Conservation (phyloP, 306 rosid species). For the Cucurbita argyrosperma region DNA sequence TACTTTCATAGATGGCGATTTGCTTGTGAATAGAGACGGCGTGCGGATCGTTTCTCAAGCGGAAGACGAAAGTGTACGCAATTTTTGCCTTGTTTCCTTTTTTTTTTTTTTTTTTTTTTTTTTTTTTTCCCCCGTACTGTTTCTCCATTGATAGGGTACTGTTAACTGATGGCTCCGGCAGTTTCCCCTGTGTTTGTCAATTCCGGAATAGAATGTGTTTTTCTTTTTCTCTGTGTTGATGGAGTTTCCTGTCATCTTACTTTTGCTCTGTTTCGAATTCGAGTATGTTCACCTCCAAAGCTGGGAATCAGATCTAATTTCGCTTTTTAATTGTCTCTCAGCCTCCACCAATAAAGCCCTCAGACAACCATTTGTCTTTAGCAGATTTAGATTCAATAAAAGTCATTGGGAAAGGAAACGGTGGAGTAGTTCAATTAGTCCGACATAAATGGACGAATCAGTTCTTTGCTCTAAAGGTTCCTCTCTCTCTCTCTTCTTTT, state of each 20-base stretch:
- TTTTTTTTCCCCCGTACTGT: too few relatives aligned
- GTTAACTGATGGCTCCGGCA: not conserved
- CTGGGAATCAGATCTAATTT: not conserved
- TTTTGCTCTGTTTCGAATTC: not conserved
- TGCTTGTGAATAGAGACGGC: slow-evolving; percentile 75
- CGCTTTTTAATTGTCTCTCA: slow-evolving; percentile 21
- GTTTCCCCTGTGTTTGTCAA: not conserved
- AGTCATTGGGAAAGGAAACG: slow-evolving; percentile 88
- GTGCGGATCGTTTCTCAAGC: slow-evolving; percentile 63
- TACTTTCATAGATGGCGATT: slow-evolving; percentile 89
- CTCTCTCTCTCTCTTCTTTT: slow-evolving; percentile 1
- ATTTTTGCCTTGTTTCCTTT: not conserved
- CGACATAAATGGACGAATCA: slow-evolving; percentile 91
- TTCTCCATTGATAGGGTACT: not conserved
- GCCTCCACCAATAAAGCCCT: slow-evolving; percentile 76
- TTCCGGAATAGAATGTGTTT: not conserved
- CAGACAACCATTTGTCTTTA: slow-evolving; percentile 56
- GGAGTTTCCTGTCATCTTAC: not conserved
- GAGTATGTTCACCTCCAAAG: not conserved
- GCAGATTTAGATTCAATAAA: slow-evolving; percentile 61
- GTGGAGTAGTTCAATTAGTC: slow-evolving; percentile 86
- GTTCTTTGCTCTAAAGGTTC: slow-evolving; percentile 92
- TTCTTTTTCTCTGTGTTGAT: not conserved
- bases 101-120: too few relatives aligned
- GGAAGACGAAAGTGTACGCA: slow-evolving; percentile 62